These are phyloP conservation scores for Xenosphaeropsis pyriputrescens DNA, from an alignment of 2,329 filamentous ascomycete species.

Conservation along the genomic window DNA sequence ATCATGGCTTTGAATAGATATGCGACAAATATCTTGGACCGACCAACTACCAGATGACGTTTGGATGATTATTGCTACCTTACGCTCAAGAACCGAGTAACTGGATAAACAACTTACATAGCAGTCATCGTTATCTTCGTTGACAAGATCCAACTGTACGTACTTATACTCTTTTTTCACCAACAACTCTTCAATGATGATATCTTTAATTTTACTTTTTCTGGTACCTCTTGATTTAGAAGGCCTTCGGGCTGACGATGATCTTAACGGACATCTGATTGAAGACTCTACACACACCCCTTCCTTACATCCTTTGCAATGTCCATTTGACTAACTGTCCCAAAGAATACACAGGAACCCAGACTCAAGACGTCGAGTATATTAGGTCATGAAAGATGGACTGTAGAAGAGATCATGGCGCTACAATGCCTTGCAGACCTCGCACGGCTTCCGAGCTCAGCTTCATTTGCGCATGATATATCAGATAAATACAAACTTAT, in stretches of 20 bases:
- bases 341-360: no score
- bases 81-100: no score
- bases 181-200: conserved; percentile 46
- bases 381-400: no score
- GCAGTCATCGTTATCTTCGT: neutral
- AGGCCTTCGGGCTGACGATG: conserved; percentile 47
- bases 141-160: neutral
- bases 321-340: no score
- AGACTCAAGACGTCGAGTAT: no score
- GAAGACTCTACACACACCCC: conserved; percentile 3
- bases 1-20: neutral
- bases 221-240: conserved; percentile 99
- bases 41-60: neutral
- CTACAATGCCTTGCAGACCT: no score
- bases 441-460: no score
- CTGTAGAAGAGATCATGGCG: no score
- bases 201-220: conserved; percentile 51
- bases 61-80: no score
- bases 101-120: neutral
- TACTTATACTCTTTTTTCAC: neutral
- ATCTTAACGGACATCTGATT: conserved; percentile 80
- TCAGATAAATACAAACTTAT: no score
- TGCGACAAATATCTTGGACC: neutral
- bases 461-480: no score
- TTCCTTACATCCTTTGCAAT: neutral